These are phyloP conservation scores for Ceratocystis eucalypticola DNA, from an alignment of 2,329 filamentous ascomycete genomes.

Conservation along the genomic window DNA sequence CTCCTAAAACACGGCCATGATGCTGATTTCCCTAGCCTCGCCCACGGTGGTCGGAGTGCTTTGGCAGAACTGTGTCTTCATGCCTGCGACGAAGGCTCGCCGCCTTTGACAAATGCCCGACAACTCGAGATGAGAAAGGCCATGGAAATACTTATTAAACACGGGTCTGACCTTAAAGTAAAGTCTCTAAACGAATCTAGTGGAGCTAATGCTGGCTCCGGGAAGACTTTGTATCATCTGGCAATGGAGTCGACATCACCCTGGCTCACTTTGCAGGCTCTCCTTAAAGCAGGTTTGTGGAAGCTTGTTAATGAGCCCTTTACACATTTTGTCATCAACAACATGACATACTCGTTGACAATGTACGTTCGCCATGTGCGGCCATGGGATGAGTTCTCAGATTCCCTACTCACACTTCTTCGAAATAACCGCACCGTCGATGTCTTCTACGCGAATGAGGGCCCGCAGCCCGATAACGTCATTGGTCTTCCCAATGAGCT, in stretches of 20 bases:
- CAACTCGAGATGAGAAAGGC: constrained; percentile 44
- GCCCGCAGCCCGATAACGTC: constrained; percentile 40
- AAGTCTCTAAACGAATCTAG: constrained; percentile 33
- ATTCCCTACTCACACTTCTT: constrained; percentile 34
- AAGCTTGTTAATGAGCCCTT: constrained; percentile 48
- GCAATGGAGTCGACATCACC: constrained; percentile 46
- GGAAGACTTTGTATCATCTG: constrained; percentile 44
- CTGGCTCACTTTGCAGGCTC: constrained; percentile 39
- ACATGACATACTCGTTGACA: constrained; percentile 48
- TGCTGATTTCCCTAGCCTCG: constrained; percentile 48
- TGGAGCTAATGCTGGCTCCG: not conserved
- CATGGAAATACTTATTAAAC: constrained; percentile 42
- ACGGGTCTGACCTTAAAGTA: constrained; percentile 43
- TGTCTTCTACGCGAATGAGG: constrained; percentile 40
- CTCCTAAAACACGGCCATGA: constrained; percentile 48
- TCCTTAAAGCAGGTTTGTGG: constrained; percentile 52
- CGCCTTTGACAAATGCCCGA: constrained; percentile 33
- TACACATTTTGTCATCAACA: constrained; percentile 40
- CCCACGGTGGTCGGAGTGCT: constrained; percentile 49
- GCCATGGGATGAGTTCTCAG: constrained; percentile 2
- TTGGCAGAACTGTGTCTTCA: constrained; percentile 50
- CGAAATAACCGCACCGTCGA: constrained; percentile 39
- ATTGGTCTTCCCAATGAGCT: constrained; percentile 40
- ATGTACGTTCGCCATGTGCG: constrained; percentile 44
- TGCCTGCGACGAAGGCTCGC: constrained; percentile 32